Evolutionary conservation across 768 basidiomycete species (phyloP).

Genomic region (Cyathus striatus): DNA sequence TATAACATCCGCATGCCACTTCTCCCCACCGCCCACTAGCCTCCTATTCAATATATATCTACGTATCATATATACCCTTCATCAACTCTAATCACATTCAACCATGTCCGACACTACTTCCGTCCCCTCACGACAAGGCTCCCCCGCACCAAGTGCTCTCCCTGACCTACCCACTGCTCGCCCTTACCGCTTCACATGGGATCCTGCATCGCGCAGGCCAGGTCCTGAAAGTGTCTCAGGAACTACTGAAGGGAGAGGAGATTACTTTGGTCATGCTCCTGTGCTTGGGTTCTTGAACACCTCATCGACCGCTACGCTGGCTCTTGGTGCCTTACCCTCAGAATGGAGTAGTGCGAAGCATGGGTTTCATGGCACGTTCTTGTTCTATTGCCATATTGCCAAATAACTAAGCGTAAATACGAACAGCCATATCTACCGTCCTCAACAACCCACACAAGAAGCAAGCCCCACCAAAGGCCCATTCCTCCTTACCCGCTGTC

Average conservation of each 20-base stretch:
- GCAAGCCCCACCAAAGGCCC: constrained; percentile 83
- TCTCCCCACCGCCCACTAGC: neutral
- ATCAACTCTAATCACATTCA: constrained; percentile 3
- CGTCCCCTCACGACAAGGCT: constrained; percentile 51
- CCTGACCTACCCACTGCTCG: constrained; percentile 39
- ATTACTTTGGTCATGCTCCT: constrained; percentile 53
- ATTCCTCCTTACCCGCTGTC: constrained; percentile 71
- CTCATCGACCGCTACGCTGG: constrained; percentile 44
- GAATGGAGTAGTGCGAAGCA: constrained; percentile 81
- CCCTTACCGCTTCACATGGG: constrained; percentile 76
- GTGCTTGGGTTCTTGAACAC: constrained; percentile 44
- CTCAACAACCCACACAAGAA: constrained; percentile 85
- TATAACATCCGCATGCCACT: neutral
- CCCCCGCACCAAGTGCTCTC: constrained; percentile 40
- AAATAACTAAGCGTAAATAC: too few relatives aligned
- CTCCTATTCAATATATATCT: neutral
- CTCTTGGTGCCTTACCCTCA: constrained; percentile 42
- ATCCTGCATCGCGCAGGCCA: constrained; percentile 45
- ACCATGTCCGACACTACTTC: constrained; percentile 47
- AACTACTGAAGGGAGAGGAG: constrained; percentile 60
- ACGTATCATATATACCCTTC: constrained; percentile 1
- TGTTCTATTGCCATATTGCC: neutral
- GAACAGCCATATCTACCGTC: constrained; percentile 85
- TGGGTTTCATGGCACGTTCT: constrained; percentile 86
- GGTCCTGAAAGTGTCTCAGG: constrained; percentile 76